Base-by-base conservation (phyloP, 352 stramenopile species). In the Pythium folliculosum region DNA sequence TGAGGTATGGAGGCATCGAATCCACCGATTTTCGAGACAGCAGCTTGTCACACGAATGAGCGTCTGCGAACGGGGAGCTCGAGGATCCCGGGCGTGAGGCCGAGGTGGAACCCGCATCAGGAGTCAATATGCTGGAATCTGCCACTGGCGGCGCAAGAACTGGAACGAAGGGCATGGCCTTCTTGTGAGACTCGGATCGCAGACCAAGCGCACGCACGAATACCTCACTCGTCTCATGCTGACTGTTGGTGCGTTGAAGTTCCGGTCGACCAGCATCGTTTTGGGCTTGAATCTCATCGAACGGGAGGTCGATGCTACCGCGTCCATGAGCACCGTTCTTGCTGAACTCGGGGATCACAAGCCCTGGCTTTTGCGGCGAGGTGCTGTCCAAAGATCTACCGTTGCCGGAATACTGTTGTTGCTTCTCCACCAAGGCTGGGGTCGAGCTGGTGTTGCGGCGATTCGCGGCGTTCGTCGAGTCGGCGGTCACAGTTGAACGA, bases 181-280 rank as follows among this genome's bases (percentile, higher is more conserved):
- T 72, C 53, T 67, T 72, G 23, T 57, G 53, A 0, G 51, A 37
- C 16, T 67, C 65, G 1, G 52, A 53, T 50, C 63, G 45, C 61
- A 65, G 10, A 19, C 44, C 47, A 2, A 66, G 47, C 16, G 77
- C 79, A 19, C 71, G 63, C 0, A 89, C 69, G 56, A 91, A 89
- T 23, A 88, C 43, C 35, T 89, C 77, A 22, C 82, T 77, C 16
- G 70, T 84, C 62, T 91, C 82, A 30, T 91, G 77, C 22, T 77
- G 66, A 25, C 80, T 91, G 35, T 81, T 69, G 1, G 49, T 63
- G 1, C 77, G 69, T 14, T 60, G 67, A 21, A 82, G 63, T 19
- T 66, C 61, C 10, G 45, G 65, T 19, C 16, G n/a, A 22, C 22
- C 6, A 14, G 13, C 0, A 13, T 16, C 8, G 17, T 52, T 37